Percentiles rank a stretch among this genome's conserved stretches.
phyloP scores from a whole-genome alignment of 192 early-diverging fungal species.

The Mortierella antarctica region DNA sequence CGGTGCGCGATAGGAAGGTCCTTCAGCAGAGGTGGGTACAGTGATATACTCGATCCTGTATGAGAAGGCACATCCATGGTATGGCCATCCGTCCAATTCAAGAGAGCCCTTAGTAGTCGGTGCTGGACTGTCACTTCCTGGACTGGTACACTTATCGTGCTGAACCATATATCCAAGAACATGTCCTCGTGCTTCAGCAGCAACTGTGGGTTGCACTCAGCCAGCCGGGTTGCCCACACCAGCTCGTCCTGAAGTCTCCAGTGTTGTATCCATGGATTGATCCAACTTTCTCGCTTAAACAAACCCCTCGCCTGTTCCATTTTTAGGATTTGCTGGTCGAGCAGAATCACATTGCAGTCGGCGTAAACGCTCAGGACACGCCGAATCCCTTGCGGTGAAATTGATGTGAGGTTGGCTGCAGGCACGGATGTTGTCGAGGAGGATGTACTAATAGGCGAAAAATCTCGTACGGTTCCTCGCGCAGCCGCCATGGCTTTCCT shows the following conservation, averaged over 20 bases:
- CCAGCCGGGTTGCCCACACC: conserved; percentile 24
- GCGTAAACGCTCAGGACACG: conserved; percentile 11
- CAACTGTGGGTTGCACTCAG: conserved; percentile 2
- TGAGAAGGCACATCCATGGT: neutral
- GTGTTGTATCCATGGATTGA: conserved; percentile 17
- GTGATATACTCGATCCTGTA: neutral
- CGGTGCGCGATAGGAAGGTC: conserved; percentile 19
- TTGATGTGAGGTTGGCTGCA: neutral
- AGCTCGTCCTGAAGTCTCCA: conserved; percentile 19
- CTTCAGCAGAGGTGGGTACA: conserved; percentile 5
- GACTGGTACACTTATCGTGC: conserved; percentile 17
- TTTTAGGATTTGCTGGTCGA: neutral
- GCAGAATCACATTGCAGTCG: conserved; percentile 18
- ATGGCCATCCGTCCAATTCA: neutral
- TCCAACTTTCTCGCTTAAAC: conserved; percentile 13
- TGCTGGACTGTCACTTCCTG: conserved; percentile 38
- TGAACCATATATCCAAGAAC: conserved; percentile 32
- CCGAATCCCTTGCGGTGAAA: conserved; percentile 5
- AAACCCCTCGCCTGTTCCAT: neutral
- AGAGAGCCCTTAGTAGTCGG: conserved; percentile 8
- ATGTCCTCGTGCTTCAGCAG: conserved; percentile 23
- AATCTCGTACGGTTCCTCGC: neutral
- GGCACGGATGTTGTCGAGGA: neutral
- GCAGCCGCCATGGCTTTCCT: neutral
- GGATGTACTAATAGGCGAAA: too few relatives aligned